Evolutionary conservation across 2,329 filamentous ascomycete species (phyloP).

Genomic region (Fusarium sp.): DNA sequence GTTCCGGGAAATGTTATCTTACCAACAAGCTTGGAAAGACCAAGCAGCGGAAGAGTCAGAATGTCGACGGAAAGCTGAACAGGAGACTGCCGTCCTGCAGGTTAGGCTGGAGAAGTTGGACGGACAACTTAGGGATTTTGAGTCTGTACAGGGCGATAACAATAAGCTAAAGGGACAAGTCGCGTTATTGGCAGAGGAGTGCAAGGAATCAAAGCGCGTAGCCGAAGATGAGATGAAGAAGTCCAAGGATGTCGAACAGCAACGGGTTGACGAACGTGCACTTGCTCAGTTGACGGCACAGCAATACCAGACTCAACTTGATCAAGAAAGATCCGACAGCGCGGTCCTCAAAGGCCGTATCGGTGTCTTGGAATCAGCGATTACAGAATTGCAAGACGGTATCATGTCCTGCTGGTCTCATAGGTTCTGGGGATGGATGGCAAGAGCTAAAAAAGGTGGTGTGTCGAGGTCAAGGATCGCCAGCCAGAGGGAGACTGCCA

Average conservation of each 20-base stretch:
- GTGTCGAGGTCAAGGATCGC: neutral
- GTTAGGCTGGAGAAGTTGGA: neutral
- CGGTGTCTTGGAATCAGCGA: neutral
- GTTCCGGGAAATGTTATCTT: neutral
- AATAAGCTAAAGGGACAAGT: neutral
- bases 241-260: neutral
- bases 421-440: neutral
- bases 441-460: neutral
- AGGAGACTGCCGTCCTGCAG: neutral
- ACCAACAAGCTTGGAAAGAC: neutral
- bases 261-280: neutral
- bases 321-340: neutral
- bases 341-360: neutral
- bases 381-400: neutral
- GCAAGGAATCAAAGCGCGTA: neutral
- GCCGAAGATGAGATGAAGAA: neutral
- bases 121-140: neutral
- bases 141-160: neutral
- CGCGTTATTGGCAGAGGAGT: neutral
- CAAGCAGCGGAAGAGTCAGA: neutral
- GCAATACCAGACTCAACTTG: neutral
- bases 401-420: conserved; percentile 11
- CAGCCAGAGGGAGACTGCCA: neutral
- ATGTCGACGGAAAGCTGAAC: neutral
- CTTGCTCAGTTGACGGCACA: neutral